These are phyloP conservation scores for Rhizopus microsporus DNA, from an alignment of 371 early-diverging fungal species.

Conservation along the genomic window DNA sequence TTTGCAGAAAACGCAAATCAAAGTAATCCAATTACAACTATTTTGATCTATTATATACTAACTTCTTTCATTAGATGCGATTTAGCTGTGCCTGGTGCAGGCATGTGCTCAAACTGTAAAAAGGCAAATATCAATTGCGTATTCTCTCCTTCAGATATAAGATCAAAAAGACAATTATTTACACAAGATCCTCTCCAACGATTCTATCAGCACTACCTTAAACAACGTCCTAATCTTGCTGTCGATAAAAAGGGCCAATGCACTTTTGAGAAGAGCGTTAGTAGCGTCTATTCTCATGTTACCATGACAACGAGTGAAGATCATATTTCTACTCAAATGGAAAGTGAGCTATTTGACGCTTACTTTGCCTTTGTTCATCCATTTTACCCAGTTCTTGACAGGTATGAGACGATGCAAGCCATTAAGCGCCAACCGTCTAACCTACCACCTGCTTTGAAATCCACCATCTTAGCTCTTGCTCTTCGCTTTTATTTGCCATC, in stretches of 20 bases:
- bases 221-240: slow-evolving; percentile 17
- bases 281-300: slow-evolving; percentile 2
- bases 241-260: slow-evolving; percentile 20
- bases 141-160: slow-evolving; percentile 18
- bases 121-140: slow-evolving; percentile 21
- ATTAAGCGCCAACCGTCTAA: background rate
- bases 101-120: slow-evolving; percentile 40
- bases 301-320: slow-evolving; percentile 12
- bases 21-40: slow-evolving; percentile 27
- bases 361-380: slow-evolving; percentile 68
- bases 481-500: slow-evolving; percentile 4
- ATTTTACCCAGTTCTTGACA: slow-evolving; percentile 60
- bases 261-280: slow-evolving; percentile 18
- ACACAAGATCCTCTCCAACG: background rate
- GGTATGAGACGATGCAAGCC: slow-evolving; percentile 29
- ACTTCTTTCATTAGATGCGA: slow-evolving; percentile 28
- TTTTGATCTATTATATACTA: background rate
- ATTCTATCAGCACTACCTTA: slow-evolving; percentile 3
- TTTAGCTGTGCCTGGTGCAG: slow-evolving; percentile 36
- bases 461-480: slow-evolving; percentile 10
- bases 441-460: slow-evolving; percentile 3
- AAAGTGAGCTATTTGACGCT: slow-evolving; percentile 49
- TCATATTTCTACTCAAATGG: slow-evolving; percentile 25
- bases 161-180: background rate
- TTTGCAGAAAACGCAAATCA: slow-evolving; percentile 47